phyloP scores from a whole-genome alignment of 192 early-diverging fungal species.

The Endogone sp. region DNA sequence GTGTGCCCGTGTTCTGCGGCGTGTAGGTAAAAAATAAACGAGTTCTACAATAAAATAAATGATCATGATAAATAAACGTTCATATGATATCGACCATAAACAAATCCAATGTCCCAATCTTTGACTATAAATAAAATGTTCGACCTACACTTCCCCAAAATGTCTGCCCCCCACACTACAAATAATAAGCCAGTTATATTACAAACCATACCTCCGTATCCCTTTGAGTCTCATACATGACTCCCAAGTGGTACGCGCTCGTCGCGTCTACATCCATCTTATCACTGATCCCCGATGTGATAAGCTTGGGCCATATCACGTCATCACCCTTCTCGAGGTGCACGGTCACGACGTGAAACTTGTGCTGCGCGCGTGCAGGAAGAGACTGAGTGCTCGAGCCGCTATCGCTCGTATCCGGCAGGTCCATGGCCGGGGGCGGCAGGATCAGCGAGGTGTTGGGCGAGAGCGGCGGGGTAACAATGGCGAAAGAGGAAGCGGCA shows the following conservation, averaged over 20 bases:
- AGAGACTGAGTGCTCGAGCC: slow-evolving; percentile 2
- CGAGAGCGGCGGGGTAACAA: slow-evolving; percentile 12
- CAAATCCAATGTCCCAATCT: no score
- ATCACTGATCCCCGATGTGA: slow-evolving; percentile 12
- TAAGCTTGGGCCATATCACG: slow-evolving; percentile 23
- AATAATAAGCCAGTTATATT: no score
- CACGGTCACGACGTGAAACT: slow-evolving; percentile 26
- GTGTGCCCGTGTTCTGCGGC: slow-evolving; percentile 29
- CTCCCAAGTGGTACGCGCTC: slow-evolving; percentile 24
- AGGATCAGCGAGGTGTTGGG: slow-evolving; percentile 15
- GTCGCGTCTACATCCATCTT: slow-evolving; percentile 26
- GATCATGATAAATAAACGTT: not conserved
- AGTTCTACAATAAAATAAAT: slow-evolving; percentile 6
- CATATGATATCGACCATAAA: no score
- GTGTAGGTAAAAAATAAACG: slow-evolving; percentile 19
- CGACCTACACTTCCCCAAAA: no score
- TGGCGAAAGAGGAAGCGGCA: slow-evolving; percentile 4
- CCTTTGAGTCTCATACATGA: slow-evolving; percentile 25
- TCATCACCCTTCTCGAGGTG: slow-evolving; percentile 34
- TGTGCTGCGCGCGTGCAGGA: slow-evolving; percentile 3
- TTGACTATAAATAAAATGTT: no score
- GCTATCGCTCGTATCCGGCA: slow-evolving; percentile 6
- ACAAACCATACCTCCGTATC: slow-evolving; percentile 29
- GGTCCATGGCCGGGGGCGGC: slow-evolving; percentile 13
- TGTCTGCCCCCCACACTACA: no score